These are phyloP conservation scores for Euphrasia arctica DNA, from an alignment of 305 asterid species.

Conservation along the genomic window DNA sequence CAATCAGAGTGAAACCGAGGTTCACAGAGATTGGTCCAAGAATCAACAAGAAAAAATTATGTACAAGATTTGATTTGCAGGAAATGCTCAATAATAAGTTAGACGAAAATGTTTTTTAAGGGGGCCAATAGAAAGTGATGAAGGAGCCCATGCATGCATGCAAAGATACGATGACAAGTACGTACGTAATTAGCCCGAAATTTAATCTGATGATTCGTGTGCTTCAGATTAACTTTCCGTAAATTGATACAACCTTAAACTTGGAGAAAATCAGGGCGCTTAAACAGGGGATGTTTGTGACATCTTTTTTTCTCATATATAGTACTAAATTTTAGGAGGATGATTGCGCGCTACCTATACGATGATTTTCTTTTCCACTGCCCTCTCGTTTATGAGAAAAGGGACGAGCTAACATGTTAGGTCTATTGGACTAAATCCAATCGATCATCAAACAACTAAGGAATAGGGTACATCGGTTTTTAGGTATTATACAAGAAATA, in stretches of 20 bases:
- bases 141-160: constrained; percentile 40
- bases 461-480: no score
- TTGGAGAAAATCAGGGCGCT: constrained; percentile 49
- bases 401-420: not conserved
- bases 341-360: no score
- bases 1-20: constrained; percentile 37
- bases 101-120: constrained; percentile 28
- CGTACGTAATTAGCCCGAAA: constrained; percentile 22
- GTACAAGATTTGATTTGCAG: not conserved
- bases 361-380: no score
- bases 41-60: constrained; percentile 32
- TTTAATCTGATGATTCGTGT: constrained; percentile 26
- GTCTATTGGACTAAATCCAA: not conserved
- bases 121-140: constrained; percentile 40
- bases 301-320: constrained; percentile 6
- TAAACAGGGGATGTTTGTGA: constrained; percentile 26
- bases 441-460: no score
- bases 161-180: constrained; percentile 29
- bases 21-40: constrained; percentile 60
- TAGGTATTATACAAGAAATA: no score
- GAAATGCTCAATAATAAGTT: not conserved
- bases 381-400: not conserved
- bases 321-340: no score
- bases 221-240: constrained; percentile 30
- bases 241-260: constrained; percentile 42